phyloP scores from a whole-genome alignment of 2,329 filamentous ascomycete species.

The Fusarium chaquense region DNA sequence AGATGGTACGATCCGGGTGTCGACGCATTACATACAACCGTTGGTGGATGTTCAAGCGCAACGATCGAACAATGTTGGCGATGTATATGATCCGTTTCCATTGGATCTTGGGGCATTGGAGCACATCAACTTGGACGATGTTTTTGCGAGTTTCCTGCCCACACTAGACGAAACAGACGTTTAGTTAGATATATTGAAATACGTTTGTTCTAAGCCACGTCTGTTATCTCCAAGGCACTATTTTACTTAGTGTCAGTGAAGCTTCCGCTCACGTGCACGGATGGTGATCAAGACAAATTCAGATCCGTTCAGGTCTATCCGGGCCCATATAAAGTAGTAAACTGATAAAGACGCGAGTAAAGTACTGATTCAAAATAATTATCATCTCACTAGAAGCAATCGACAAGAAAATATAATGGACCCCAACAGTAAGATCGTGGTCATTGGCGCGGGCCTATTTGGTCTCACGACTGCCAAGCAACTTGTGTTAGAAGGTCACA shows the following conservation, averaged over 20 bases:
- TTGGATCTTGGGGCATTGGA: conserved; percentile 10
- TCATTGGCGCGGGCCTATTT: conserved; percentile 51
- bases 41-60: not conserved
- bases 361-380: not conserved
- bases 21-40: conserved; percentile 18
- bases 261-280: conserved; percentile 27
- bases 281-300: not conserved
- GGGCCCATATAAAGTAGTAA: conserved; percentile 1
- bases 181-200: not conserved
- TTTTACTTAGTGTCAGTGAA: not conserved
- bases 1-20: conserved; percentile 11
- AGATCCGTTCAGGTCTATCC: not conserved
- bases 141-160: conserved; percentile 7
- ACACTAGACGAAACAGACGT: not conserved
- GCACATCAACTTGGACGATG: conserved; percentile 14
- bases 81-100: not conserved
- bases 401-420: conserved; percentile 2
- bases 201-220: not conserved
- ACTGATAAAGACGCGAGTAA: not conserved
- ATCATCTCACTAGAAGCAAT: not conserved
- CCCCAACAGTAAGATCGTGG: conserved; percentile 37
- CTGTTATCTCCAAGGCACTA: not conserved
- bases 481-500: conserved; percentile 45
- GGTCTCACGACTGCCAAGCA: conserved; percentile 48
- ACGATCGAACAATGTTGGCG: not conserved